Evolutionary conservation across 176 grass and related monocot genomes (phyloP), one percentile per base, ranked within the genome.

Genomic region (Panicum miliaceum): DNA sequence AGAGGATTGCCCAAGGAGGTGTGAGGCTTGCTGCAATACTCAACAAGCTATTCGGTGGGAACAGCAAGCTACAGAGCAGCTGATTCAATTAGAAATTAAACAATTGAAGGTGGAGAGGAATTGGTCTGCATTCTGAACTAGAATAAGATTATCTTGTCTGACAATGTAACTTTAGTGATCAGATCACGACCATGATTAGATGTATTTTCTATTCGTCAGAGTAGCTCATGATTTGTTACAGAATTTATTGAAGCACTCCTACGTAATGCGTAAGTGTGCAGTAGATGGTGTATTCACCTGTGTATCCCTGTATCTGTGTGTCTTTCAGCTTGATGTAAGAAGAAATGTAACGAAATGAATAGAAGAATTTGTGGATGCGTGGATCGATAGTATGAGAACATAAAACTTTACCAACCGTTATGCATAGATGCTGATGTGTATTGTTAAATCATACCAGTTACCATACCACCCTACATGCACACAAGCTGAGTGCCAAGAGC

Each of bases 1-100:
- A 92, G 75, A 90, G 87, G 77, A 87, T 92, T 1, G 87, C 91
- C 0, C 91, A 92, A 34, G 91, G 62, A 4, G 91, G 91, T 1
- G 87, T 92, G 2, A 73, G 91, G 68, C 85, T 92, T 16, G 91
- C 84, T 2, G 76, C 46, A 2, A 86, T 92, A 41, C 91, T 90
- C n/a, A 92, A 92, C 71, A 25, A 16, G 48, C 77, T 92, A 27
- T 92, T 89, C 38, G 12, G 76, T 18, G 79, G 57, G 25, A 79
- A 82, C 3, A 16, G 45, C 29, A 69, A 12, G 4, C 25, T 70
- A 46, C 85, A 91, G 75, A 87, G 52, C 68, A 89, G 63, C 42
- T 89, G 77, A 89, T 41, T 41, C 0, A 2, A 19, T 0, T 40
- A 45, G n/a, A 34, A 12, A 29, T 19, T 22, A 54, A 88, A 53